Percentiles rank a stretch among this genome's conserved stretches.
phyloP scores from a whole-genome alignment of 2,329 filamentous ascomycete species.

The Tolypocladium tundrense region DNA sequence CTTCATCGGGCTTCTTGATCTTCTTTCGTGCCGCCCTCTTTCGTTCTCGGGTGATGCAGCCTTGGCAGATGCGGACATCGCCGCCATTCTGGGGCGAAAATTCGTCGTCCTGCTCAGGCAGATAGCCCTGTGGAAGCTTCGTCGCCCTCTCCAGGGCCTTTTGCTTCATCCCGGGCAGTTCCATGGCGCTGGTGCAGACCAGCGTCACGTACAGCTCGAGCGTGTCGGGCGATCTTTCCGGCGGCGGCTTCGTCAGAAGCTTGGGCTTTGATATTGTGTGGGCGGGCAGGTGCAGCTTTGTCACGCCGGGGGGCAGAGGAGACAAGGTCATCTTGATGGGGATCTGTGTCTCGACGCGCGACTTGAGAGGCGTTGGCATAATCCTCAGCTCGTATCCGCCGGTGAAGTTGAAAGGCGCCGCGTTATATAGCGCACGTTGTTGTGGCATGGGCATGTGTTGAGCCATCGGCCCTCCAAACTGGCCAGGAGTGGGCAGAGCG shows the following conservation, averaged over 20 bases:
- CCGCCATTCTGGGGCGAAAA: constrained; percentile 76
- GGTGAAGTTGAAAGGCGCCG: constrained; percentile 18
- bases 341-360: constrained; percentile 93
- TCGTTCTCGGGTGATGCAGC: constrained; percentile 85
- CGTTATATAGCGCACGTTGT: constrained; percentile 15
- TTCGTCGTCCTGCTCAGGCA: constrained; percentile 38
- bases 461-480: constrained; percentile 14
- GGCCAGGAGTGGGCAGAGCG: constrained; percentile 12
- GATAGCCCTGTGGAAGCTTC: constrained; percentile 25
- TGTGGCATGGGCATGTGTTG: constrained; percentile 18
- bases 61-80: constrained; percentile 83
- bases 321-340: constrained; percentile 73
- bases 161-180: constrained; percentile 53
- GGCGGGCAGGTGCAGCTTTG: constrained; percentile 74
- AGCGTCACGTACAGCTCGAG: constrained; percentile 72
- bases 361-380: constrained; percentile 65
- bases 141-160: constrained; percentile 54
- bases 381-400: constrained; percentile 41
- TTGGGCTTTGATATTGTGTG: constrained; percentile 95
- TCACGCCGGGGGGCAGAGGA: constrained; percentile 63
- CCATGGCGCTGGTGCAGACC: constrained; percentile 89
- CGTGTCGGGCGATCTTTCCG: constrained; percentile 58
- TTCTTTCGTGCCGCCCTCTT: constrained; percentile 91
- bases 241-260: constrained; percentile 63
- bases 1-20: constrained; percentile 84